Percentiles rank a stretch among this genome's conserved stretches.
These are phyloP conservation scores for Inonotus hispidus DNA, from an alignment of 1,284 basidiomycete species.

Conservation along the genomic window DNA sequence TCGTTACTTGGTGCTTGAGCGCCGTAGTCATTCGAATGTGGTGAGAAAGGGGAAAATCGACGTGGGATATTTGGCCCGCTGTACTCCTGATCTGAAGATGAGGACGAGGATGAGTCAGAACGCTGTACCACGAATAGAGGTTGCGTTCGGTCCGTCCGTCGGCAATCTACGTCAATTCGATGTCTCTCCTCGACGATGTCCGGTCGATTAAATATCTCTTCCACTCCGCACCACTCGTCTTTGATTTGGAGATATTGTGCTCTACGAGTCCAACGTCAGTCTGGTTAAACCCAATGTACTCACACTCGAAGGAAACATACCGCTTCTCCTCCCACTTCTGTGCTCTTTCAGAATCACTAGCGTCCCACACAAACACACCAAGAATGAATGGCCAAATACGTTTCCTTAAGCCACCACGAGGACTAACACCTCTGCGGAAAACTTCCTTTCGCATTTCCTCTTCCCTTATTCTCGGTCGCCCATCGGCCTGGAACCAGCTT, in stretches of 20 bases:
- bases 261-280: constrained; percentile 33
- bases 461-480: constrained; percentile 56
- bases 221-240: constrained; percentile 74
- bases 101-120: constrained; percentile 26
- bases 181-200: constrained; percentile 86
- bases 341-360: constrained; percentile 48
- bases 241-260: constrained; percentile 66
- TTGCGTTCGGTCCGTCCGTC: constrained; percentile 92
- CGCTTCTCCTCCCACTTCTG: constrained; percentile 57
- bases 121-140: constrained; percentile 68
- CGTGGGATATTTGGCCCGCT: constrained; percentile 50
- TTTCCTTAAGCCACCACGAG: constrained; percentile 50
- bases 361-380: constrained; percentile 78
- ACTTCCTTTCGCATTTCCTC: constrained; percentile 72
- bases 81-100: constrained; percentile 28
- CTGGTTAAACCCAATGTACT: constrained; percentile 2
- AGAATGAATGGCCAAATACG: constrained; percentile 90
- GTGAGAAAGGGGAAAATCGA: constrained; percentile 65
- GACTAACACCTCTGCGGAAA: constrained; percentile 66
- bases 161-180: constrained; percentile 92
- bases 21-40: constrained; percentile 64
- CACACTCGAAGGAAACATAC: constrained; percentile 34
- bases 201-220: constrained; percentile 72
- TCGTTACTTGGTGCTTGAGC: constrained; percentile 83
- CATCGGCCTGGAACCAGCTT: constrained; percentile 68